Percentiles rank a stretch among this genome's conserved stretches.
Evolutionary conservation across 441 rosid genomes (phyloP).

Genomic region (Theobroma grandiflorum): DNA sequence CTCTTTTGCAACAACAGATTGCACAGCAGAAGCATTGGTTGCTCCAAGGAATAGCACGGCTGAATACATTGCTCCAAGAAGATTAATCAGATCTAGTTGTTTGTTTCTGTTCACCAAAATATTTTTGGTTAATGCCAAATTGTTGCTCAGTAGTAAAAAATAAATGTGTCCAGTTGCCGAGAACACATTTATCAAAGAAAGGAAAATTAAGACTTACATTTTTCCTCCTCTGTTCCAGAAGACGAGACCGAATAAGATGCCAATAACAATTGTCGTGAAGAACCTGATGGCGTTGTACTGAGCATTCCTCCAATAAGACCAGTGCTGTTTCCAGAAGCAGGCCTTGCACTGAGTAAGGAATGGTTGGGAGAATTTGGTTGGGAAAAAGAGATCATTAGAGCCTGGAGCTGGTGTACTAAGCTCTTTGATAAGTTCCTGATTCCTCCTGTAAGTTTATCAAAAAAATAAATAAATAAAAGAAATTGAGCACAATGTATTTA

Average conservation of each 20-base stretch:
- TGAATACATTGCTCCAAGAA: too few relatives aligned
- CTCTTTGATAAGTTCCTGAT: constrained; percentile 74
- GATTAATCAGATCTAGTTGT: too few relatives aligned
- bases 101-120: constrained; percentile 41
- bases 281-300: constrained; percentile 74
- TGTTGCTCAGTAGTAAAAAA: neutral
- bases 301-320: constrained; percentile 93
- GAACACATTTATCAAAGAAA: neutral
- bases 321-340: constrained; percentile 84
- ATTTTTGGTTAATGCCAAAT: neutral
- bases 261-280: constrained; percentile 61
- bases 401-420: constrained; percentile 74
- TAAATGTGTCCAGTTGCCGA: neutral
- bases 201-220: constrained; percentile 59
- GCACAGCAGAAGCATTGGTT: too few relatives aligned
- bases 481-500: neutral
- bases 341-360: constrained; percentile 69
- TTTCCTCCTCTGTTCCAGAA: constrained; percentile 76
- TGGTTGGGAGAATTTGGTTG: constrained; percentile 69
- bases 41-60: too few relatives aligned
- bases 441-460: constrained; percentile 64
- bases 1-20: too few relatives aligned
- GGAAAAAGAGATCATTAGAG: constrained; percentile 76
- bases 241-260: constrained; percentile 70
- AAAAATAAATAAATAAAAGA: too few relatives aligned